phyloP scores from a whole-genome alignment of 768 basidiomycete genomes.

The Kwoniella mangroviensis region DNA sequence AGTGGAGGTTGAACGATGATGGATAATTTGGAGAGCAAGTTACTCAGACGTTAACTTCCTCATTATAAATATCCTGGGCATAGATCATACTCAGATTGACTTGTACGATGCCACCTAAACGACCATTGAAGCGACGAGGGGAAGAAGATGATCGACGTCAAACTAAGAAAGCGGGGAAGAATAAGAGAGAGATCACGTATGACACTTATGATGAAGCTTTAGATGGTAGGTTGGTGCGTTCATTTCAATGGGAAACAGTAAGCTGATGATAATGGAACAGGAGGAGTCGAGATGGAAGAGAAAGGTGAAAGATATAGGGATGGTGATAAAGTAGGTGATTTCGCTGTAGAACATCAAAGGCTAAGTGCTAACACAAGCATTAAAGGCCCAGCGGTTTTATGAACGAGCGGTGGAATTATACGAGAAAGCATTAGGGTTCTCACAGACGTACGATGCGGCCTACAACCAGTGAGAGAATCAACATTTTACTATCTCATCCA shows the following conservation, averaged over 20 bases:
- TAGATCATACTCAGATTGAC: background rate
- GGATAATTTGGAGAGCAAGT: no score
- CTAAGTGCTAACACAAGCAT: no score
- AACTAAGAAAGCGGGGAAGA: conserved; percentile 38
- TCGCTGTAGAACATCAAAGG: no score
- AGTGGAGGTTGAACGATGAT: background rate
- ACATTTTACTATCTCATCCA: background rate
- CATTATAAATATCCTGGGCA: no score
- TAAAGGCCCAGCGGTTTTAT: conserved; percentile 55
- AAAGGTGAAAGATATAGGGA: conserved; percentile 56
- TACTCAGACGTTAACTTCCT: no score
- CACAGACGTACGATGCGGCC: conserved; percentile 49
- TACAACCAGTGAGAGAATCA: conserved; percentile 41
- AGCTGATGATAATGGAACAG: conserved; percentile 27
- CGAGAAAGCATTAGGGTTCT: conserved; percentile 41
- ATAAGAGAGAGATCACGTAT: conserved; percentile 47
- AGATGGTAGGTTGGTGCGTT: conserved; percentile 44
- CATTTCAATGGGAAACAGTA: background rate
- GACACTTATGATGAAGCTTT: conserved; percentile 57
- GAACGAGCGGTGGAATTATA: conserved; percentile 54
- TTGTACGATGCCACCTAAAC: conserved; percentile 22
- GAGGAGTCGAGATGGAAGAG: conserved; percentile 56
- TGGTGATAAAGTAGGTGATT: conserved; percentile 54
- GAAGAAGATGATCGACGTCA: conserved; percentile 35
- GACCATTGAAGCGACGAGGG: conserved; percentile 31